Evolutionary conservation across 2,329 filamentous ascomycete genomes (phyloP), one percentile per base, ranked within the genome.

Genomic region (Canariomyces notabilis): DNA sequence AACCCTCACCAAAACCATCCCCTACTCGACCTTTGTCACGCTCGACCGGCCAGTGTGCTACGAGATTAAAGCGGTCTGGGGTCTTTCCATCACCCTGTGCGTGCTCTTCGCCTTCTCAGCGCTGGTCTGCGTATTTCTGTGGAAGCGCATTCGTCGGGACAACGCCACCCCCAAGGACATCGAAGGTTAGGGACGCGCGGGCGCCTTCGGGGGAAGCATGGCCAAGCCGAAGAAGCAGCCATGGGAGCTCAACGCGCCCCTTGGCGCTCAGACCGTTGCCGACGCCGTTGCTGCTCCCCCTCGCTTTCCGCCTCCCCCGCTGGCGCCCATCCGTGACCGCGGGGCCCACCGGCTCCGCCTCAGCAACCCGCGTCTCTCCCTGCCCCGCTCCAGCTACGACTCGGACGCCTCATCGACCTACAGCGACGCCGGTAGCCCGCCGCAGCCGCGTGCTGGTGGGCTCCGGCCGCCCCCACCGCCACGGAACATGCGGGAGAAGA

Each of bases 161-260:
- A 44, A 40, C 31, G 18, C 35, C 19, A 15, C 22, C 20, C 32
- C 34, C n/a, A 56, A 54, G 36, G 53, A 55, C 36, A 48, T 55
- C 22, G 53, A 57, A 37, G 50, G 46, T 34, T 59, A 59, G 57
- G 57, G 52, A 37, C 44, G 51, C 57, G 57, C 52, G 52, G 57
- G 57, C 48, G 50, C 55, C 52, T 36, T 23, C 41, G 45, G 44
- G 50, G 51, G 35, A 7, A 39, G 37, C 31, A 36, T 38, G 32
- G 37, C 31, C 20, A 40, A 42, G 14, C 15, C 29, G 19, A 41
- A 50, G 23, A 48, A 49, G 37, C 38, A 50, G 40, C 42, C 48
- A 22, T 54, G 51, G 52, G 48, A 49, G 37, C 46, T 44, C 20
- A 51, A 51, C 14, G 40, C 49, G 35, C 49, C 50, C 32, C 45